Percentiles rank a stretch among this genome's conserved stretches.
These are phyloP conservation scores for Candida chauliodis DNA, from an alignment of 805 yeast genomes.

Conservation along the genomic window DNA sequence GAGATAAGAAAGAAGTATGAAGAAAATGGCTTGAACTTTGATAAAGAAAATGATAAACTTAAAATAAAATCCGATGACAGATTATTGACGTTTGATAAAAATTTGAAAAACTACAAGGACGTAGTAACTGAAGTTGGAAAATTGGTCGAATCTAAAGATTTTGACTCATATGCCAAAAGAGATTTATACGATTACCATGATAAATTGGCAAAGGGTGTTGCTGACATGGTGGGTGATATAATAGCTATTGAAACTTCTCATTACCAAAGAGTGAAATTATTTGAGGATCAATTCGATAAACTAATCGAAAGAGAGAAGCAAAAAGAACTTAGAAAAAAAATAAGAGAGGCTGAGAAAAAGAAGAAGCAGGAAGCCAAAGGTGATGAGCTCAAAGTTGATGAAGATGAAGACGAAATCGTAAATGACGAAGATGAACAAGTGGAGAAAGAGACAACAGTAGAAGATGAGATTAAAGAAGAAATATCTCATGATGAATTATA, in stretches of 20 bases:
- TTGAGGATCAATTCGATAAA: constrained; percentile 25
- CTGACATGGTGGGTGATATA: constrained; percentile 28
- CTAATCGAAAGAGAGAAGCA: constrained; percentile 28
- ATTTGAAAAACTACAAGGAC: constrained; percentile 23
- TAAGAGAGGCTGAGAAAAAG: constrained; percentile 18
- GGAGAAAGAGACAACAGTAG: neutral
- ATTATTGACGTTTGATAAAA: constrained; percentile 23
- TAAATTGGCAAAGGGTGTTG: constrained; percentile 21
- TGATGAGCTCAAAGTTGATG: constrained; percentile 1
- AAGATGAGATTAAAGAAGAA: too few relatives aligned
- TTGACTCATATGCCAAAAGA: constrained; percentile 19
- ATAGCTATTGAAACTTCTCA: constrained; percentile 27
- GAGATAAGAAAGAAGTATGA: constrained; percentile 42
- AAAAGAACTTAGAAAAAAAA: constrained; percentile 30
- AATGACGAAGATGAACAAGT: neutral
- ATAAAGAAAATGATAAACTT: constrained; percentile 47
- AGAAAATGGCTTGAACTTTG: constrained; percentile 47
- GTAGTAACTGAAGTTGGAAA: constrained; percentile 25
- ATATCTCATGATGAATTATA: constrained; percentile 3
- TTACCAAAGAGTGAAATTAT: constrained; percentile 22
- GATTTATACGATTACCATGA: constrained; percentile 26
- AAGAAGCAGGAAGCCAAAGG: constrained; percentile 3
- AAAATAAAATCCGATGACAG: constrained; percentile 28
- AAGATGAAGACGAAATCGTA: neutral
- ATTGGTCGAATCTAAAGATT: constrained; percentile 17